These are phyloP conservation scores for Trichoderma brevicompactum DNA, from an alignment of 2,329 filamentous ascomycete species.

Conservation along the genomic window DNA sequence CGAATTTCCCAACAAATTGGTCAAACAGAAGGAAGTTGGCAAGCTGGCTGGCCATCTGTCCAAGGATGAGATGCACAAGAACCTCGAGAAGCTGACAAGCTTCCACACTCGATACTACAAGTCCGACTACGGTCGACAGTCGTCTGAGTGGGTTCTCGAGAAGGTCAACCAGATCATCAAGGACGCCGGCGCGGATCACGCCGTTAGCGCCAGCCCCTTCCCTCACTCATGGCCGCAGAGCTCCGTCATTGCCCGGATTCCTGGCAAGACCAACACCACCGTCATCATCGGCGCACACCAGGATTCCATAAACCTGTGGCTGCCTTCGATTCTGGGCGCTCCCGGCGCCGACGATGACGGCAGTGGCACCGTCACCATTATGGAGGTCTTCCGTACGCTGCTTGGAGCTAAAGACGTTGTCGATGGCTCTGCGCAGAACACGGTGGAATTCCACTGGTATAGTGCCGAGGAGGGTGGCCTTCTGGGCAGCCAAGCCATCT, in stretches of 20 bases:
- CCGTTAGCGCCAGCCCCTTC: constrained; percentile 74
- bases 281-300: constrained; percentile 91
- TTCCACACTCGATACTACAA: constrained; percentile 86
- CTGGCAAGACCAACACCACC: constrained; percentile 81
- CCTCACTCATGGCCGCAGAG: constrained; percentile 85
- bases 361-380: constrained; percentile 89
- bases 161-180: constrained; percentile 74
- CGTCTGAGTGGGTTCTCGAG: constrained; percentile 82
- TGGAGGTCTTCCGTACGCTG: constrained; percentile 85
- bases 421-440: constrained; percentile 76
- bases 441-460: constrained; percentile 97
- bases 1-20: constrained; percentile 70
- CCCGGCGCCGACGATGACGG: constrained; percentile 97
- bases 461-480: constrained; percentile 87
- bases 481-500: constrained; percentile 87
- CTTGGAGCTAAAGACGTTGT: constrained; percentile 73
- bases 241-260: constrained; percentile 89
- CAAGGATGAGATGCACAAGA: constrained; percentile 74
- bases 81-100: constrained; percentile 76
- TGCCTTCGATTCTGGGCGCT: constrained; percentile 80
- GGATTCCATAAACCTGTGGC: constrained; percentile 91
- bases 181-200: constrained; percentile 69
- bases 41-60: constrained; percentile 70
- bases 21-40: constrained; percentile 67
- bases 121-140: constrained; percentile 77